Evolutionary conservation across 2,329 filamentous ascomycete genomes (phyloP).

Genomic region (Trichoderma lentiforme): DNA sequence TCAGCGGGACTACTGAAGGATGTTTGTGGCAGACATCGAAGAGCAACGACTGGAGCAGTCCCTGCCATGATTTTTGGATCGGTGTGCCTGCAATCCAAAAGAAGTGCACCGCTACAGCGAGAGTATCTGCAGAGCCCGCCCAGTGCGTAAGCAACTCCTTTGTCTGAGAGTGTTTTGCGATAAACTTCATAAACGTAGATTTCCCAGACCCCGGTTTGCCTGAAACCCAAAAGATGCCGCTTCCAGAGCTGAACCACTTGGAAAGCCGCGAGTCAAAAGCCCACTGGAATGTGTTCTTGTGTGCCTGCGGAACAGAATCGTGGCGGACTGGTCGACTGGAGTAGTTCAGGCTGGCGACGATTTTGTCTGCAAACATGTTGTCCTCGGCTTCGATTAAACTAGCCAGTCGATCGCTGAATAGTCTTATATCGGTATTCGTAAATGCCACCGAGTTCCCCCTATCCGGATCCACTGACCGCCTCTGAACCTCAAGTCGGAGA

Average conservation of each 20-base stretch:
- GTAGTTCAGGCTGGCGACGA: neutral
- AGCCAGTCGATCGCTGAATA: neutral
- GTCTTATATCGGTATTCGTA: neutral
- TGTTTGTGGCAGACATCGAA: constrained; percentile 7
- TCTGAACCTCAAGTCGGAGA: neutral
- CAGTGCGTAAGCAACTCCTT: neutral
- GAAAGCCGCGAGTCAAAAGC: neutral
- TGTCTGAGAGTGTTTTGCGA: neutral
- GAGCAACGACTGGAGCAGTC: constrained; percentile 18
- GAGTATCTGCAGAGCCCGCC: neutral
- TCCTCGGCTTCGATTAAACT: neutral
- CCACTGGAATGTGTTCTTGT: neutral
- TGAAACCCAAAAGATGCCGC: neutral
- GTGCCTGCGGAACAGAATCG: neutral
- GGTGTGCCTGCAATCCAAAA: constrained; percentile 19
- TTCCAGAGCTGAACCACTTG: neutral
- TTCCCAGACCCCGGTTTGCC: neutral
- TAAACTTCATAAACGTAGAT: neutral
- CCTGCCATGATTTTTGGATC: constrained; percentile 20
- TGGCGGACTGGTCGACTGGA: neutral
- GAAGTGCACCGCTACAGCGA: neutral
- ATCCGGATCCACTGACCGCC: neutral
- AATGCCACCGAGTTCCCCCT: neutral
- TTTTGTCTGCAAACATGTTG: neutral
- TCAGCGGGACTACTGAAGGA: constrained; percentile 1